These are phyloP conservation scores for Alternaria sp. DNA, from an alignment of 2,329 filamentous ascomycete genomes.

Conservation along the genomic window DNA sequence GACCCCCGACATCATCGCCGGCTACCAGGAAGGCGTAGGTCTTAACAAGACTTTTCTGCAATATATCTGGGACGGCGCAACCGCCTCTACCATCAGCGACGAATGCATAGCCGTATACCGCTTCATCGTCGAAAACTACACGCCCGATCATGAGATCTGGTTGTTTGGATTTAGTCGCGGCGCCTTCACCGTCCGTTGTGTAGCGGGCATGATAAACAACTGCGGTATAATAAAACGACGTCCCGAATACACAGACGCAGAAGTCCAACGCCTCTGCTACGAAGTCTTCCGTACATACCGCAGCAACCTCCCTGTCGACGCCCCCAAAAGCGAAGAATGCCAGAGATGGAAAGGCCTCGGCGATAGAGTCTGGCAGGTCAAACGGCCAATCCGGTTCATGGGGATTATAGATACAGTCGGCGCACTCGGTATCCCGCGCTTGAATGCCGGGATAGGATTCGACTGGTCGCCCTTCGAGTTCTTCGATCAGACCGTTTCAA, in stretches of 20 bases:
- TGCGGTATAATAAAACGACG: constrained; percentile 46
- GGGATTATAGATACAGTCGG: constrained; percentile 45
- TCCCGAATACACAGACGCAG: constrained; percentile 9
- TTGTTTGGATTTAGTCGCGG: constrained; percentile 55
- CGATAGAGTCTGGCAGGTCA: constrained; percentile 35
- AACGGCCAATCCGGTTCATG: constrained; percentile 42
- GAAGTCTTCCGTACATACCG: constrained; percentile 45
- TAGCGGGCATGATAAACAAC: constrained; percentile 54
- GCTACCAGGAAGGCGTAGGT: constrained; percentile 48
- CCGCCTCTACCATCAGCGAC: constrained; percentile 42
- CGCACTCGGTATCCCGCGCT: constrained; percentile 40
- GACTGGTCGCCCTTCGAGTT: constrained; percentile 47
- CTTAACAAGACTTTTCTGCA: constrained; percentile 44
- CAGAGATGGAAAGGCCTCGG: constrained; percentile 20
- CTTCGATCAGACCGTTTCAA: constrained; percentile 43
- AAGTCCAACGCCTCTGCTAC: constrained; percentile 34
- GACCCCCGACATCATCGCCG: constrained; percentile 31
- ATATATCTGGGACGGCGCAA: constrained; percentile 47
- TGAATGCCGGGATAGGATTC: constrained; percentile 45
- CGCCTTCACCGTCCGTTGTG: constrained; percentile 53
- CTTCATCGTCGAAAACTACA: constrained; percentile 46
- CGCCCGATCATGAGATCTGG: constrained; percentile 50
- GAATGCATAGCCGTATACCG: constrained; percentile 45
- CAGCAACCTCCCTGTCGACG: constrained; percentile 33
- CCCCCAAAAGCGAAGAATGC: constrained; percentile 33